phyloP scores from a whole-genome alignment of 257 asterid genomes.

The Ligustrum vulgare region DNA sequence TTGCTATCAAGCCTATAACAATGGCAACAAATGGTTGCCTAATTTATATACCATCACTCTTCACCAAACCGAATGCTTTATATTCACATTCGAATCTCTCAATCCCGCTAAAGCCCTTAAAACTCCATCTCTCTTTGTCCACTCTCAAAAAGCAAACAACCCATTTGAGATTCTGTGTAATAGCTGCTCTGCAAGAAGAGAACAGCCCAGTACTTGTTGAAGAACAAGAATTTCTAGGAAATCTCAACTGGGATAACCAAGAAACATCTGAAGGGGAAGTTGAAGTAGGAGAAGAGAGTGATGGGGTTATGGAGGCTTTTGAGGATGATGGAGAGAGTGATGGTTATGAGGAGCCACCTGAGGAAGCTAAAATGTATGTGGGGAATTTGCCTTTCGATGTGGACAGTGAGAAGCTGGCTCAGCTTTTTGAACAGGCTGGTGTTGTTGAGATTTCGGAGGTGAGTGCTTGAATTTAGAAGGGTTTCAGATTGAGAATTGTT shows the following conservation, averaged over 20 bases:
- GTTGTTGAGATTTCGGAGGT: slow-evolving; percentile 90
- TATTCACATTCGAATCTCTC: slow-evolving; percentile 34
- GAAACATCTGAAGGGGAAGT: slow-evolving; percentile 24
- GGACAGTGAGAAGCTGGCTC: slow-evolving; percentile 64
- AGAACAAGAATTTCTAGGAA: slow-evolving; percentile 30
- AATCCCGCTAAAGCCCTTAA: slow-evolving; percentile 45
- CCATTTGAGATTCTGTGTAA: slow-evolving; percentile 42
- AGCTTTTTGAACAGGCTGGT: slow-evolving; percentile 75
- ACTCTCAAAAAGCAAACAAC: slow-evolving; percentile 35
- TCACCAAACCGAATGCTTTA: slow-evolving; percentile 47
- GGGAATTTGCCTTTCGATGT: slow-evolving; percentile 87
- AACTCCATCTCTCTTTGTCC: slow-evolving; percentile 37
- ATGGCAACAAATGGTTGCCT: slow-evolving; percentile 59
- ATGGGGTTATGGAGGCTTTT: slow-evolving; percentile 24
- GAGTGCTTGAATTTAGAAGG: background rate
- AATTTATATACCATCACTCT: slow-evolving; percentile 51
- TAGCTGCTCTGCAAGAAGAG: slow-evolving; percentile 58
- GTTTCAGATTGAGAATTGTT: background rate
- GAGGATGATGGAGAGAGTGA: slow-evolving; percentile 37
- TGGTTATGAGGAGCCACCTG: slow-evolving; percentile 52
- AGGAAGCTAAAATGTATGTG: slow-evolving; percentile 80
- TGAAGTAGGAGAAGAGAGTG: slow-evolving; percentile 28
- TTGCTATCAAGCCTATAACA: slow-evolving; percentile 43
- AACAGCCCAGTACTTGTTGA: slow-evolving; percentile 47
- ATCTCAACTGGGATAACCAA: slow-evolving; percentile 28